Conservation (phyloP, 805 yeast species). For the Lipomyces yamadae region DNA sequence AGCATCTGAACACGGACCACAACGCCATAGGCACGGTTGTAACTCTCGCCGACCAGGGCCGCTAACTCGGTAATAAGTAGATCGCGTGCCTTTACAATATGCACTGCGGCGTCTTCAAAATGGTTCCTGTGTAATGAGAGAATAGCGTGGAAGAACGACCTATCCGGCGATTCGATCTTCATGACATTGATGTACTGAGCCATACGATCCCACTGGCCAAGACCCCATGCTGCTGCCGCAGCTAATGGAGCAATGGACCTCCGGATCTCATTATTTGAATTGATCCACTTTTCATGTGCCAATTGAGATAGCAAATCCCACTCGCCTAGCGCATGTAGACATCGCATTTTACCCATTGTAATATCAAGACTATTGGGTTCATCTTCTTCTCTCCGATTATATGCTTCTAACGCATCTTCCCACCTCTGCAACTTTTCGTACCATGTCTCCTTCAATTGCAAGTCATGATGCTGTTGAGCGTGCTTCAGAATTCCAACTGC, state of each 20-base stretch:
- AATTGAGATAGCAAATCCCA: conserved; percentile 91
- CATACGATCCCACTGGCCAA: conserved; percentile 96
- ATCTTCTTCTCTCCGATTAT: conserved; percentile 69
- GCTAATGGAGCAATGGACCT: conserved; percentile 94
- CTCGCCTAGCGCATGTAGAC: conserved; percentile 97
- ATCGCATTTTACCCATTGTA: conserved; percentile 97
- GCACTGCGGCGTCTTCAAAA: conserved; percentile 77
- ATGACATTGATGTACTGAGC: conserved; percentile 87
- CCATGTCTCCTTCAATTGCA: conserved; percentile 96
- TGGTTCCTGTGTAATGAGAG: conserved; percentile 82
- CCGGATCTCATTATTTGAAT: conserved; percentile 70
- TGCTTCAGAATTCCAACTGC: conserved; percentile 95
- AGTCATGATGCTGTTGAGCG: conserved; percentile 75
- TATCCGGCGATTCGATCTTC: conserved; percentile 91
- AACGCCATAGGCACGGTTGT: conserved; percentile 94
- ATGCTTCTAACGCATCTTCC: conserved; percentile 96
- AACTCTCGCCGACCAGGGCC: conserved; percentile 92
- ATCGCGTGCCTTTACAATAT: conserved; percentile 85
- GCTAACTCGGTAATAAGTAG: conserved; percentile 89
- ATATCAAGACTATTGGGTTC: conserved; percentile 74
- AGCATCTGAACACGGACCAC: conserved; percentile 97
- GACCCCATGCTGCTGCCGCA: conserved; percentile 99
- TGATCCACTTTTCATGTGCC: conserved; percentile 84
- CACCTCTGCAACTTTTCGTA: conserved; percentile 94
- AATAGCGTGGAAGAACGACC: conserved; percentile 93